A percentile compares a stretch with the other conserved stretches of the same genome.
These are phyloP conservation scores for Juncus inflexus DNA, from an alignment of 176 grass and related monocot species.

Conservation along the genomic window DNA sequence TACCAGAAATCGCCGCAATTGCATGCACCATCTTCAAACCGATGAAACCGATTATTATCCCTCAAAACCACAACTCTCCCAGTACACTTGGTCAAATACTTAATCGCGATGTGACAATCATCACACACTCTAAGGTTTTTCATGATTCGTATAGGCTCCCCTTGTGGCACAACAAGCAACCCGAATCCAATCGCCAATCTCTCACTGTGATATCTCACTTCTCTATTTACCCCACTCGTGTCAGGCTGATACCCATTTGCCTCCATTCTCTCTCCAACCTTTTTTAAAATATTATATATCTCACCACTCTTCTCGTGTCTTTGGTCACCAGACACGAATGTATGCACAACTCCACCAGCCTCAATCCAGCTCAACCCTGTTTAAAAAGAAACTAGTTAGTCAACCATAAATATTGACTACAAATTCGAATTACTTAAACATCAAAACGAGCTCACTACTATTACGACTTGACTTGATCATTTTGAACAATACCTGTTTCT, in stretches of 20 bases:
- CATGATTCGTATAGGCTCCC: constrained; percentile 78
- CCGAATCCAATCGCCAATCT: constrained; percentile 84
- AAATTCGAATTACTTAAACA: no score
- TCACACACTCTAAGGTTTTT: constrained; percentile 88
- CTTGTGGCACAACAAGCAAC: constrained; percentile 65
- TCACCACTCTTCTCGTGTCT: constrained; percentile 56
- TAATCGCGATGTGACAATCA: constrained; percentile 92
- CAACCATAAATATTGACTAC: no score
- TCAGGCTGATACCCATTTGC: constrained; percentile 71
- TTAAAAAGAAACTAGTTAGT: no score
- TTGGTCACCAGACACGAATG: constrained; percentile 72
- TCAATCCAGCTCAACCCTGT: constrained; percentile 83
- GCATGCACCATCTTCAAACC: constrained; percentile 70
- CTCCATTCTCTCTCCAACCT: constrained; percentile 79
- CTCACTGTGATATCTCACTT: constrained; percentile 93
- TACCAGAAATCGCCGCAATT: constrained; percentile 69
- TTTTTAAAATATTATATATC: constrained; percentile 58
- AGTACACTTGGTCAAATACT: constrained; percentile 85
- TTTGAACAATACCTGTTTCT: constrained; percentile 32
- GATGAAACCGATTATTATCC: constrained; percentile 79
- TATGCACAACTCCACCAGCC: constrained; percentile 65
- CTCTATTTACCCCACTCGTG: constrained; percentile 64
- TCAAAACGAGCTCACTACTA: no score
- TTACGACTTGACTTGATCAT: no score
- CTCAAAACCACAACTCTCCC: constrained; percentile 63